Base-by-base conservation (phyloP, 164 flowering plant genomes). In the Sedum album region DNA sequence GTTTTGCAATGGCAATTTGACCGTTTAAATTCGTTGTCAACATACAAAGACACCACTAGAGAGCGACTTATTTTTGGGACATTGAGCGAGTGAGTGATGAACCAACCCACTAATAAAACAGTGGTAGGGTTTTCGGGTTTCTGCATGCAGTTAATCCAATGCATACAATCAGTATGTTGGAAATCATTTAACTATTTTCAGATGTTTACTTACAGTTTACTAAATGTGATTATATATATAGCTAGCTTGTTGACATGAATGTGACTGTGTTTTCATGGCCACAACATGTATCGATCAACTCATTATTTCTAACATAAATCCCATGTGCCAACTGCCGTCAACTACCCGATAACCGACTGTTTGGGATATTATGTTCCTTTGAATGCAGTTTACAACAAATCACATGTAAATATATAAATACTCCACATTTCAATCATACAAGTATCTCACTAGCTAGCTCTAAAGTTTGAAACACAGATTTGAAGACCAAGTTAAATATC, bases 271-370 rank as follows among this genome's bases (percentile, higher is more conserved):
- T 57, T 51, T 28, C 62, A 28, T 57, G 35, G 62, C 62, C 62
- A 25, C 60, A 57, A 57, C 62, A 57, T 57, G 62, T 57, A 28
- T 57, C 33, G 61, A 57, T 57, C 33, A 57, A 6, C 31, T 26
- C 33, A 57, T 57, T 57, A 57, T 57, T 57, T 30, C 62, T 25
- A 26, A 11, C 17, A 21, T 23, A 53, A 53, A 53, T 53, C 33
- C 35, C 62, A 57, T 57, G 62, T 57, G 62, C 33, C 18, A 57
- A 57, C 62, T 57, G 62, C 62, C 35, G 35, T 57, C 62, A 57
- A 57, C 62, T 28, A 57, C 62, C 62, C 62, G n/a, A 57, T 57
- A 57, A 57, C 62, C 62, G 62, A 57, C 62, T 57, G 31, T 28
- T 44, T 28, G 8, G 6, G 20, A 57, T 57, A 33, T 28, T 26